These are phyloP conservation scores for Fomitiporia mediterranea DNA, from an alignment of 1,284 basidiomycete species.

Conservation along the genomic window DNA sequence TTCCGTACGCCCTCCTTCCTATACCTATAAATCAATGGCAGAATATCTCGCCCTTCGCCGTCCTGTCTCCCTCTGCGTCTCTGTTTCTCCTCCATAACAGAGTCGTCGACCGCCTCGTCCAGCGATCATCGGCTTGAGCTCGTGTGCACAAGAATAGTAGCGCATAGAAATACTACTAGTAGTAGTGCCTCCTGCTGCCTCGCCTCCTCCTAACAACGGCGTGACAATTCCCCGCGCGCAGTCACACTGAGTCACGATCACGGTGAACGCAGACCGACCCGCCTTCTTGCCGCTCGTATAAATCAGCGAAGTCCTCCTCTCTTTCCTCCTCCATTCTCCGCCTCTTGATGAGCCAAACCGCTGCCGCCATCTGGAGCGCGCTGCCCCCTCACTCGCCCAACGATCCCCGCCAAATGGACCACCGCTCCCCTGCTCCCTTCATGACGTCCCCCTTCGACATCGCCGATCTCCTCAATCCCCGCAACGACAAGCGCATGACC, in stretches of 20 bases:
- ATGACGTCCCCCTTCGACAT: conserved; percentile 29
- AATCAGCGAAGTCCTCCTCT: neutral
- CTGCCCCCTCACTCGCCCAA: conserved; percentile 15
- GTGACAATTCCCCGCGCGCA: conserved; percentile 1
- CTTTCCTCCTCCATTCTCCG: conserved; percentile 5
- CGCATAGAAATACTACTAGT: too few relatives aligned
- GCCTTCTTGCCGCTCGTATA: conserved; percentile 8
- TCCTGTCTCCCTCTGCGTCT: neutral
- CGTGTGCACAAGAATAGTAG: too few relatives aligned
- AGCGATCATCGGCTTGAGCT: too few relatives aligned
- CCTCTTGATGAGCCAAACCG: conserved; percentile 19
- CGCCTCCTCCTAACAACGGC: neutral
- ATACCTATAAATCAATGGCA: neutral
- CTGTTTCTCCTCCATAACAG: neutral
- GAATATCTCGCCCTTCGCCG: neutral
- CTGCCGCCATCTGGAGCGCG: conserved; percentile 18
- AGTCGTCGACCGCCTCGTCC: neutral
- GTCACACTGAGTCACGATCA: neutral
- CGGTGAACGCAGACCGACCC: conserved; percentile 1
- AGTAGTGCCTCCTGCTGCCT: neutral
- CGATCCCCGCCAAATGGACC: conserved; percentile 18
- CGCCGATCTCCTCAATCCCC: conserved; percentile 45
- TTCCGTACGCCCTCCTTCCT: neutral
- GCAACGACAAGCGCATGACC: conserved; percentile 43
- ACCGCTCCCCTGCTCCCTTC: conserved; percentile 28